phyloP scores from a whole-genome alignment of 306 rosid genomes.

The Vigna radiata region DNA sequence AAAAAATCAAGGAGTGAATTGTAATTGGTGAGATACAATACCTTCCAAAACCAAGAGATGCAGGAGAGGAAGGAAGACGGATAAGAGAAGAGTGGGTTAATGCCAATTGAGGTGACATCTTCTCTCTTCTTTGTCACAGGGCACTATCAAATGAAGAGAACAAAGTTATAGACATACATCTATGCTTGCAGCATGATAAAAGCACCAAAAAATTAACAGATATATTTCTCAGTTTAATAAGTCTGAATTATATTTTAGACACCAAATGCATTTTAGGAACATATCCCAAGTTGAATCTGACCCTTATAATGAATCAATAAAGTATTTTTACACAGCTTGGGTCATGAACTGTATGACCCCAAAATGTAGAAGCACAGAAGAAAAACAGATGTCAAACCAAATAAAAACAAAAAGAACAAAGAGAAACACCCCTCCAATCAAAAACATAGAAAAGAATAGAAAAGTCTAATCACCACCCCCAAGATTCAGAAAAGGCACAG shows the following conservation, averaged over 20 bases:
- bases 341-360: neutral
- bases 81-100: slow-evolving; percentile 11
- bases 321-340: slow-evolving; percentile 15
- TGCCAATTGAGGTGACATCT: slow-evolving; percentile 36
- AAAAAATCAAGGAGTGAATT: neutral
- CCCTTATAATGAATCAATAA: slow-evolving; percentile 40
- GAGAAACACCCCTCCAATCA: neutral
- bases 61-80: slow-evolving; percentile 3
- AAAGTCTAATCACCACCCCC: slow-evolving; percentile 16
- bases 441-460: neutral
- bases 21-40: neutral
- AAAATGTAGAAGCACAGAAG: slow-evolving; percentile 33
- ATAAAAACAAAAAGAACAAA: neutral
- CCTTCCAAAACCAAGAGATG: neutral
- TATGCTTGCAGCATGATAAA: neutral
- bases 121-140: neutral
- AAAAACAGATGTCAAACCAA: neutral
- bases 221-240: neutral
- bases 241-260: slow-evolving; percentile 3
- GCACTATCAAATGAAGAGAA: neutral
- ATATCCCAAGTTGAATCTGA: neutral
- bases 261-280: neutral
- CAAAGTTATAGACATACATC: neutral
- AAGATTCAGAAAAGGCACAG: slow-evolving; percentile 9
- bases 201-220: neutral